Base-by-base conservation (phyloP, 306 rosid species). In the Rosa chinensis region DNA sequence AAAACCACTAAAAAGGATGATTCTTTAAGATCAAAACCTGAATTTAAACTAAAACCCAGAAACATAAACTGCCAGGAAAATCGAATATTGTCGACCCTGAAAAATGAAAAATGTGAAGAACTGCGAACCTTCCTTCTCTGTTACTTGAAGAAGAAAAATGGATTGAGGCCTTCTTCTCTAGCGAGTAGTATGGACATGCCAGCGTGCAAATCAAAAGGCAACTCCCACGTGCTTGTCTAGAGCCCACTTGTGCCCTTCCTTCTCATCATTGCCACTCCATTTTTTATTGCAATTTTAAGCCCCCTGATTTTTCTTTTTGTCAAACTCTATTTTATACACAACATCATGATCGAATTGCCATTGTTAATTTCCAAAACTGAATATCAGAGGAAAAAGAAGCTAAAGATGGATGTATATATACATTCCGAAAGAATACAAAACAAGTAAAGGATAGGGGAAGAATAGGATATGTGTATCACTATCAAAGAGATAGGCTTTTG, bases 151-250 rank as follows among this genome's bases (percentile, higher is more conserved):
- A 48, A 67, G 32, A 78, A 40, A 23, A 28, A 66, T 4, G 37
- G 9, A 16, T 40, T 0, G 40, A 32, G 43, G 17, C 20, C 62
- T 21, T 74, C 69, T 21, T 40, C 50, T 40, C 53, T 39, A n/a
- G 52, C 21, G 56, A 66, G 71, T 68, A 80, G 81, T 59, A 78
- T 78, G 72, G 82, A 82, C 75, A 78, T 78, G 91, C 87, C 92
- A 90, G 96, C 94, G 93, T 90, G 94, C 94, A 85, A 76, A 71
- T 85, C 92, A 82, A 88, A 89, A 88, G 90, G 89, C 76, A 81
- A 72, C 81, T 83, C 91, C 84, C 97, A 94, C 98, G 96, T 94
- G 98, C 98, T 90, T 85, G 80, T 85, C 94, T 88, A 84, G 92
- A 86, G 87, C 94, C 92, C 88, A 92, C 97, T 77, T 76, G 85